Conservation (phyloP, 78 protist species). For the Dictyostelium discoideum region DNA sequence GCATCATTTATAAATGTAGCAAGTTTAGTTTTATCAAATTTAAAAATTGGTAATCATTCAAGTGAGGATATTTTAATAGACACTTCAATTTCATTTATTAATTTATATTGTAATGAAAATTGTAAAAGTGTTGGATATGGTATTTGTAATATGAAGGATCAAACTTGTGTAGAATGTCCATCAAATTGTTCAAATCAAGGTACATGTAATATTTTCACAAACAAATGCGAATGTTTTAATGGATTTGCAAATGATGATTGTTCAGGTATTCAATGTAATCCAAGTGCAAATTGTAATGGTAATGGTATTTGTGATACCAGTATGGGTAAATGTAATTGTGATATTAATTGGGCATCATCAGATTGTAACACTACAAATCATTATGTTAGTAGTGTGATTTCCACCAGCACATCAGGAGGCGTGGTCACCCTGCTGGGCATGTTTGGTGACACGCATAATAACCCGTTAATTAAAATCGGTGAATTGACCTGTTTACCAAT, state of each 20-base stretch:
- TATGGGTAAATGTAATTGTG: background rate
- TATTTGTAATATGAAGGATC: background rate
- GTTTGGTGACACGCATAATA: background rate
- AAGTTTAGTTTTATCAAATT: too few species aligned
- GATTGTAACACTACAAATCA: conserved; percentile 9
- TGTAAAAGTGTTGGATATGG: background rate
- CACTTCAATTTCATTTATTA: background rate
- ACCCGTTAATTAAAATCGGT: background rate
- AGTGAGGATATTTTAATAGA: background rate
- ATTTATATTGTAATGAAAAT: background rate
- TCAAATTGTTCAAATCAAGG: background rate
- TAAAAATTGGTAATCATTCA: background rate
- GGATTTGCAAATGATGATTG: conserved; percentile 1
- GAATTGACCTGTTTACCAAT: background rate
- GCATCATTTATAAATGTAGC: background rate
- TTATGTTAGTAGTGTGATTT: background rate
- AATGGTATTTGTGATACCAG: background rate
- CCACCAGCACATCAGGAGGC: background rate
- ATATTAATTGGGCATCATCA: background rate
- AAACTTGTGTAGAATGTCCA: background rate
- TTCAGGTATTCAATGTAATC: background rate
- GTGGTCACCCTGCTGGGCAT: background rate
- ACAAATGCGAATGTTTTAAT: background rate
- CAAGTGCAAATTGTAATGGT: background rate
- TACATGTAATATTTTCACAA: background rate